Evolutionary conservation across 768 basidiomycete genomes (phyloP), one percentile per base, ranked within the genome.

Genomic region (Calocera cornea): DNA sequence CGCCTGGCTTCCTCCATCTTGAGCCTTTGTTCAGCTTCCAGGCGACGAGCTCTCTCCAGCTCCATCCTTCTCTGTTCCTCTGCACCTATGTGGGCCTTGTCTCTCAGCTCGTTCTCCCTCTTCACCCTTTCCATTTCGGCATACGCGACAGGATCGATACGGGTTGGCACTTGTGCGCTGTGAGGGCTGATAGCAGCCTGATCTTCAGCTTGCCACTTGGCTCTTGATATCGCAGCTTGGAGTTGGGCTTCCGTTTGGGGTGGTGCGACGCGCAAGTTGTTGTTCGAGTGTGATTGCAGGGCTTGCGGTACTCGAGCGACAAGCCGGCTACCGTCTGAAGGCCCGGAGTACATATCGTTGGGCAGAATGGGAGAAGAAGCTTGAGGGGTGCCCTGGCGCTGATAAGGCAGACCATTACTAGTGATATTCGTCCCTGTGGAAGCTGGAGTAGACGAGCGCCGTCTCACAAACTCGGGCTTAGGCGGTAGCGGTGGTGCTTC

Each of bases 211-310:
- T 60, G 5, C 54, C 54, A 60, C 31, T 60, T 60, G 11, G 54
- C 54, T 19, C 54, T 27, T 16, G 54, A 60, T 33, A 60, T 60
- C 27, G 54, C 54, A 27, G 54, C 54, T 33, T 60, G 54, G 14
- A 60, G 54, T 19, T 60, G 54, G 31, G 54, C 54, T 60, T 60
- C 54, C 24, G 54, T 60, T 27, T 60, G 54, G 11, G 49, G 49
- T 11, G 54, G 54, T 27, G 14, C 54, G 27, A 47, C 44, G 24
- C 27, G 54, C 10, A 22, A 27, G 10, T 16, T 31, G 7, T 60
- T 16, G 24, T 33, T 33, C 8, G 19, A 16, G 14, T 27, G 54
- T 7, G 24, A 19, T 60, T 16, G 31, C 14, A 27, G 54, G 27
- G 19, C 31, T 33, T 60, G 14, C 14, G 54, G 16, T 31, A 2